phyloP scores from a whole-genome alignment of 1,139 yeast genomes.

The Hansenula lynferdii region DNA sequence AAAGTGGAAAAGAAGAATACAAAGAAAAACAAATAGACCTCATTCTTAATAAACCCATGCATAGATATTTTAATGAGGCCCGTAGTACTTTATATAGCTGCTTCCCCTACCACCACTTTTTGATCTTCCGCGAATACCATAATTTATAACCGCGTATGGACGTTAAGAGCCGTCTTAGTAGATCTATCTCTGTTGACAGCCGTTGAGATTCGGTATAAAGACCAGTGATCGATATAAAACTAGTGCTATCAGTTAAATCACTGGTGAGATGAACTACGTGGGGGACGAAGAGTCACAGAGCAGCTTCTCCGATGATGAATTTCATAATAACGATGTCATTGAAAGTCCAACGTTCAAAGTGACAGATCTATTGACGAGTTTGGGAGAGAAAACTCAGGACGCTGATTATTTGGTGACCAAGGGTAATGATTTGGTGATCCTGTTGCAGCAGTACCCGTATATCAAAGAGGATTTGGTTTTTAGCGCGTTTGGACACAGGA shows the following conservation, averaged over 20 bases:
- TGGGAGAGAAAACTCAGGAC: conserved; percentile 21
- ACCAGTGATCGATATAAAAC: too few species aligned
- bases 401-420: conserved; percentile 22
- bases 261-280: background rate
- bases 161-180: too few species aligned
- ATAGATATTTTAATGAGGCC: too few species aligned
- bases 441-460: conserved; percentile 40
- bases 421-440: conserved; percentile 21
- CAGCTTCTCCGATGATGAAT: conserved; percentile 1
- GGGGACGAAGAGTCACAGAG: background rate
- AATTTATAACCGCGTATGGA: too few species aligned
- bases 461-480: conserved; percentile 63
- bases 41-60: too few species aligned
- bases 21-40: background rate
- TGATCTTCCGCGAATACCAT: too few species aligned
- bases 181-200: too few species aligned
- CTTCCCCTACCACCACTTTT: too few species aligned
- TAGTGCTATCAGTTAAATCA: too few species aligned
- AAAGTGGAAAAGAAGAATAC: background rate
- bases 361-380: conserved; percentile 25
- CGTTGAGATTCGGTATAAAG: too few species aligned
- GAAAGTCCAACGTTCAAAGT: conserved; percentile 45
- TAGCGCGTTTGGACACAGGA: conserved; percentile 52
- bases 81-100: too few species aligned
- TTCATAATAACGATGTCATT: background rate